Evolutionary conservation across 257 asterid species (phyloP).

Genomic region (Gentiana dahurica): DNA sequence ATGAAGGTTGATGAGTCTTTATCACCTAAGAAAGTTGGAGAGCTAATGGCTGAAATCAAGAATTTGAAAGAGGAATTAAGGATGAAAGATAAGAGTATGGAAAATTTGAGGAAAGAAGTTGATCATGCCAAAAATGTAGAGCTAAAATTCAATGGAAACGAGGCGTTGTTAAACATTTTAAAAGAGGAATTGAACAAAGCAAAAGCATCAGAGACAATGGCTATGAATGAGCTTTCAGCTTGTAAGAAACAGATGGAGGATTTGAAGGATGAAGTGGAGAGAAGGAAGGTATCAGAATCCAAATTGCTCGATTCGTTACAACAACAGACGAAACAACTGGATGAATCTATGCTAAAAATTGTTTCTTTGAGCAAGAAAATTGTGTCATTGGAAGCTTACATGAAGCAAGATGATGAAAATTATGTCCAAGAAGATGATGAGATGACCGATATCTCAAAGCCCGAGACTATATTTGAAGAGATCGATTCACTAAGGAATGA

Average conservation of each 20-base stretch:
- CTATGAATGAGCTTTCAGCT: conserved; percentile 10
- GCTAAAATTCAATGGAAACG: conserved; percentile 25
- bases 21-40: conserved; percentile 18
- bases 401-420: conserved; percentile 5
- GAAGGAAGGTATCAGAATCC: conserved; percentile 20
- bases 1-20: conserved; percentile 13
- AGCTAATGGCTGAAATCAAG: conserved; percentile 27
- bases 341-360: conserved; percentile 34
- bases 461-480: conserved; percentile 16
- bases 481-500: conserved; percentile 32
- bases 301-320: conserved; percentile 30
- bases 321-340: conserved; percentile 29
- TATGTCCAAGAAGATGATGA: conserved; percentile 8
- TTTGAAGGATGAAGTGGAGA: conserved; percentile 34
- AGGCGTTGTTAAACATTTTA: conserved; percentile 18
- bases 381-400: conserved; percentile 20
- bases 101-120: conserved; percentile 30
- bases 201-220: conserved; percentile 17
- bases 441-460: conserved; percentile 18
- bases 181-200: conserved; percentile 33
- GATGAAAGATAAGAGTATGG: conserved; percentile 30
- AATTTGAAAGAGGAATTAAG: conserved; percentile 36
- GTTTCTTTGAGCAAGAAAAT: conserved; percentile 25
- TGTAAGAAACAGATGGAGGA: conserved; percentile 31
- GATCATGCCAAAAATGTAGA: conserved; percentile 22